Evolutionary conservation across 2,329 filamentous ascomycete species (phyloP).

Genomic region (Metarhizium album): DNA sequence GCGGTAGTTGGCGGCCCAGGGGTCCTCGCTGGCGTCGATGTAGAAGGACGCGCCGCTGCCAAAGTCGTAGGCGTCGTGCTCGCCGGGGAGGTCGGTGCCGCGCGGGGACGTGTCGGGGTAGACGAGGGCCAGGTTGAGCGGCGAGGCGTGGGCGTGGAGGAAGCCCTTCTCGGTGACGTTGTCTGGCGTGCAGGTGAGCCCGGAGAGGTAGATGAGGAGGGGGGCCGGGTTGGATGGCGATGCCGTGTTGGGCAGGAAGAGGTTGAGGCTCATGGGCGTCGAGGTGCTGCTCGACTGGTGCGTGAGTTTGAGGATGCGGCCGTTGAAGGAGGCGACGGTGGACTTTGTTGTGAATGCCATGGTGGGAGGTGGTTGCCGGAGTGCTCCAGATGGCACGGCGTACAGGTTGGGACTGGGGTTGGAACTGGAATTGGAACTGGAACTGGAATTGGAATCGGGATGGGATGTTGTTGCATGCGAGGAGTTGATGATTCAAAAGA

Average conservation of each 20-base stretch:
- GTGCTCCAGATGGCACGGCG: no score
- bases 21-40: conserved; percentile 68
- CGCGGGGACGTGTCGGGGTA: conserved; percentile 93
- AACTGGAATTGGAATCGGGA: background rate
- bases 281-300: conserved; percentile 70
- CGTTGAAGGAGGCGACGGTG: conserved; percentile 84
- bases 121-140: conserved; percentile 79
- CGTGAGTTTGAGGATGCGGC: conserved; percentile 86
- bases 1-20: conserved; percentile 69
- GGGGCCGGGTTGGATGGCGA: conserved; percentile 48
- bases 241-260: conserved; percentile 75
- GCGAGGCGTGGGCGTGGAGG: conserved; percentile 72
- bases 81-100: conserved; percentile 68
- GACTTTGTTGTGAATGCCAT: conserved; percentile 88
- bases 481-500: no score
- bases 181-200: conserved; percentile 88
- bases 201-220: conserved; percentile 85
- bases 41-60: conserved; percentile 91
- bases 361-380: no score
- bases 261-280: conserved; percentile 85
- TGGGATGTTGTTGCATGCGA: no score
- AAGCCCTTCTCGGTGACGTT: conserved; percentile 78
- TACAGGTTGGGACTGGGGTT: background rate
- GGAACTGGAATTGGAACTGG: background rate
- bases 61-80: conserved; percentile 87